These are phyloP conservation scores for Penicillium digitatum DNA, from an alignment of 2,329 filamentous ascomycete species.

Conservation along the genomic window DNA sequence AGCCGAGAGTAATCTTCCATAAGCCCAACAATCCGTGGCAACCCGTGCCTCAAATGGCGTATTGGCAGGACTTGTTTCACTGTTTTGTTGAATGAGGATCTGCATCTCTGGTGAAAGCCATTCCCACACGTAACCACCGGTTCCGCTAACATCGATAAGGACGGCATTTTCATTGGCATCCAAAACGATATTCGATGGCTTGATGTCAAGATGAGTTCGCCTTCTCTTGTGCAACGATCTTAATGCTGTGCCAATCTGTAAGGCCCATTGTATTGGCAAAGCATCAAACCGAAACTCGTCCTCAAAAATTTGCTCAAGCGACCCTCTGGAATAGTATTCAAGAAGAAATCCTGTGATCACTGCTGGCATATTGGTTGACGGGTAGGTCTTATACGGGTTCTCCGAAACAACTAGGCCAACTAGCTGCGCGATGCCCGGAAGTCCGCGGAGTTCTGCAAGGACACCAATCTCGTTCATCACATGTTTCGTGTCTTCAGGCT, in stretches of 20 bases:
- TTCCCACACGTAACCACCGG: conserved; percentile 11
- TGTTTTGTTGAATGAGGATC: neutral
- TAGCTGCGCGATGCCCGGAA: too few relatives aligned
- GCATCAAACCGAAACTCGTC: neutral
- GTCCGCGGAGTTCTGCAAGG: too few relatives aligned
- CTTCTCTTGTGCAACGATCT: conserved; percentile 4
- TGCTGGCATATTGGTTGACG: neutral
- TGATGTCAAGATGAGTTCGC: conserved; percentile 20
- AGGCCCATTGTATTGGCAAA: conserved; percentile 8
- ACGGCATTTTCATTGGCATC: conserved; percentile 15
- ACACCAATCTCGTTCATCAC: too few relatives aligned
- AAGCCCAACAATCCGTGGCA: neutral
- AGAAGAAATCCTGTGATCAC: conserved; percentile 18
- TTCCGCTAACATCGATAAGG: conserved; percentile 22
- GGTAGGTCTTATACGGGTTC: too few relatives aligned
- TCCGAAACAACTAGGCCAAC: too few relatives aligned
- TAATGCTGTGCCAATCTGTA: conserved; percentile 12
- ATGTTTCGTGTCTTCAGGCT: too few relatives aligned
- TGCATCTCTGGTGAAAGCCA: conserved; percentile 19
- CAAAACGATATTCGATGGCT: conserved; percentile 19
- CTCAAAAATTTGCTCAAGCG: conserved; percentile 10
- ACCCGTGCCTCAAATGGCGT: neutral
- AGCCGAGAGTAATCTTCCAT: neutral
- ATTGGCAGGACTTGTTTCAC: neutral
- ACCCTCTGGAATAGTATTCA: conserved; percentile 16